Percentiles rank a stretch among this genome's conserved stretches.
These are phyloP conservation scores for Aspergillus diversus DNA, from an alignment of 495 filamentous ascomycete species.

Conservation along the genomic window DNA sequence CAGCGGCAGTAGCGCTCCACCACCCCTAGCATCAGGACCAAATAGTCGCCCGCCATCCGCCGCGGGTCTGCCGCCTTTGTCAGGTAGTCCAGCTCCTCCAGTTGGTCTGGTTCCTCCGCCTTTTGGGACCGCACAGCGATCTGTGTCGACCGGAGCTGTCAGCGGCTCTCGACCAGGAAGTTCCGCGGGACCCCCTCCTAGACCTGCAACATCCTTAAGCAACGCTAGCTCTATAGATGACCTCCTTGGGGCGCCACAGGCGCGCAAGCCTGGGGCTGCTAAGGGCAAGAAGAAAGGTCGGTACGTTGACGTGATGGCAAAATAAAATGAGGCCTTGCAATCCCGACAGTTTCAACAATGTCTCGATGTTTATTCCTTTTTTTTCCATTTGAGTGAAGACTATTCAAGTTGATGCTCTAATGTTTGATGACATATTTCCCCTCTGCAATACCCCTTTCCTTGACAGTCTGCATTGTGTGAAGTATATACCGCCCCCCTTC, in stretches of 20 bases:
- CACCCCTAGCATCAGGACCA: slow-evolving; percentile 36
- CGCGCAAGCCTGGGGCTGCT: slow-evolving; percentile 65
- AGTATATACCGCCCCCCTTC: slow-evolving; percentile 20
- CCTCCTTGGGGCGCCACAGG: slow-evolving; percentile 69
- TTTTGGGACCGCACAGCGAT: slow-evolving; percentile 33
- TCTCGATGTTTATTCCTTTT: slow-evolving; percentile 34
- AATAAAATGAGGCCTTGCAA: slow-evolving; percentile 24
- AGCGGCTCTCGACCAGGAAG: slow-evolving; percentile 36
- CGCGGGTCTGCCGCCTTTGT: slow-evolving; percentile 38
- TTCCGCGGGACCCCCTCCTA: slow-evolving; percentile 36
- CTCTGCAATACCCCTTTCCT: not conserved
- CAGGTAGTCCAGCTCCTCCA: slow-evolving; percentile 45
- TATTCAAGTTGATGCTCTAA: not conserved
- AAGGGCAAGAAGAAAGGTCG: slow-evolving; percentile 80
- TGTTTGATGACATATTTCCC: slow-evolving; percentile 12
- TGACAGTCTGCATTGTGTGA: slow-evolving; percentile 20
- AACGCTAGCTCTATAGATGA: slow-evolving; percentile 86
- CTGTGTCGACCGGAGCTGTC: slow-evolving; percentile 43
- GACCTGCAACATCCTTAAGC: slow-evolving; percentile 71
- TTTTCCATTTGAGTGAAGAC: not conserved
- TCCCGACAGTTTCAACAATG: slow-evolving; percentile 5
- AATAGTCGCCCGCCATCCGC: slow-evolving; percentile 46
- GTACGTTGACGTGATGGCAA: slow-evolving; percentile 93
- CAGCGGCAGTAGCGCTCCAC: slow-evolving; percentile 43
- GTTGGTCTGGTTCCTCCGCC: slow-evolving; percentile 36